These are phyloP conservation scores for Patellifolia procumbens DNA, from an alignment of 179 eudicot genomes.

Conservation along the genomic window DNA sequence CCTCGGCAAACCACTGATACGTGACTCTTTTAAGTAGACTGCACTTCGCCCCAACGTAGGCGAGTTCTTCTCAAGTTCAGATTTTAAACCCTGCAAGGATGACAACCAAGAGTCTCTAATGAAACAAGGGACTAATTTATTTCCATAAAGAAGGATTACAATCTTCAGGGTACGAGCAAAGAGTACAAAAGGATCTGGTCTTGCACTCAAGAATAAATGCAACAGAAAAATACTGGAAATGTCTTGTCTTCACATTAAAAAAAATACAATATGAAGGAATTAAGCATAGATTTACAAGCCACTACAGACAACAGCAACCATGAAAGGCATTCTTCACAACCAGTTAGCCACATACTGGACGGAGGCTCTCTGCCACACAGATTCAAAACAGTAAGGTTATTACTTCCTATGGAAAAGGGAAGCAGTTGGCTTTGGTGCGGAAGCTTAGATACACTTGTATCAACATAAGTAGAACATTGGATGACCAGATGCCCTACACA, in stretches of 20 bases:
- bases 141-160: neutral
- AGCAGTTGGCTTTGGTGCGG: neutral
- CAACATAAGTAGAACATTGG: too few species aligned
- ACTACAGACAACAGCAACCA: neutral
- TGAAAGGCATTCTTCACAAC: neutral
- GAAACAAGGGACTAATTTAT: neutral
- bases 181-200: neutral
- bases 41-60: constrained; percentile 92
- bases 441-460: too few species aligned
- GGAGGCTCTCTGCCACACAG: neutral
- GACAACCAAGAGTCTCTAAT: neutral
- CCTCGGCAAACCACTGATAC: constrained; percentile 86
- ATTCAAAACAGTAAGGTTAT: neutral
- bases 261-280: neutral
- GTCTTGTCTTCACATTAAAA: neutral
- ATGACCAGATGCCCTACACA: neutral
- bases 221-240: neutral
- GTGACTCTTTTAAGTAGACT: constrained; percentile 77
- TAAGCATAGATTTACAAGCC: neutral
- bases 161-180: neutral
- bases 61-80: constrained; percentile 88
- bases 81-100: constrained; percentile 73
- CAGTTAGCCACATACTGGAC: neutral
- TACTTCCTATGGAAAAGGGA: neutral
- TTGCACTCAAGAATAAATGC: neutral